A percentile compares a stretch with the other conserved stretches of the same genome.
Conservation (phyloP, 2,329 filamentous ascomycete genomes). For the Chaetoscypha palmicola region DNA sequence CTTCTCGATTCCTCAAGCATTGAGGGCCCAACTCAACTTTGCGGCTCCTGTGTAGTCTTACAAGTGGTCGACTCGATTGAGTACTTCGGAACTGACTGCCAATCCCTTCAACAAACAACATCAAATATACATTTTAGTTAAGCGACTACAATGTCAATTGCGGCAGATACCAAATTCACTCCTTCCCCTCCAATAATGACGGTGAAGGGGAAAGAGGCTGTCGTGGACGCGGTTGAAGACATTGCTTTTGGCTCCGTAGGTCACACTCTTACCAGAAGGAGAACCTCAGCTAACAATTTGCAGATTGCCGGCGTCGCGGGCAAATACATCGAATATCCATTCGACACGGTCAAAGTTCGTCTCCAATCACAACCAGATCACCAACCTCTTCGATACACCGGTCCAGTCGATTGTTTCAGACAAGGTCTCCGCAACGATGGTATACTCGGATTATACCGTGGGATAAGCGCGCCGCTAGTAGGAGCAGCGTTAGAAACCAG, state of each 20-base stretch:
- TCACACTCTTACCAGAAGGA: constrained; percentile 1
- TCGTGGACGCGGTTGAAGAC: constrained; percentile 66
- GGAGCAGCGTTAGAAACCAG: constrained; percentile 91
- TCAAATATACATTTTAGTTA: too few relatives aligned
- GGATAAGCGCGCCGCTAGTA: constrained; percentile 83
- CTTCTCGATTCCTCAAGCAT: too few relatives aligned
- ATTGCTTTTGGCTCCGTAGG: constrained; percentile 79
- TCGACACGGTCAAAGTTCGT: constrained; percentile 96
- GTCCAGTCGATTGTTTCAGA: constrained; percentile 87
- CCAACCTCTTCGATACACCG: constrained; percentile 72
- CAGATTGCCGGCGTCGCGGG: constrained; percentile 78
- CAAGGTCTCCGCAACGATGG: constrained; percentile 77
- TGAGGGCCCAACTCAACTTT: too few relatives aligned
- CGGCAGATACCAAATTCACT: constrained; percentile 20
- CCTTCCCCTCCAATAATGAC: constrained; percentile 7
- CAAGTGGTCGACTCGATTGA: too few relatives aligned
- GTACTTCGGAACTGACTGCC: too few relatives aligned
- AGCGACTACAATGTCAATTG: constrained; percentile 23
- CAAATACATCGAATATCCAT: constrained; percentile 97
- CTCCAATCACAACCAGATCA: constrained; percentile 91
- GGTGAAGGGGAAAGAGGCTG: constrained; percentile 21
- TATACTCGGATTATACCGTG: constrained; percentile 70
- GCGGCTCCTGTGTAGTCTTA: too few relatives aligned
- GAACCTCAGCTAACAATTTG: constrained; percentile 10
- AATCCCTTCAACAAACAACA: too few relatives aligned